Conservation (phyloP, 768 basidiomycete genomes). For the Lenzites betulinus region DNA sequence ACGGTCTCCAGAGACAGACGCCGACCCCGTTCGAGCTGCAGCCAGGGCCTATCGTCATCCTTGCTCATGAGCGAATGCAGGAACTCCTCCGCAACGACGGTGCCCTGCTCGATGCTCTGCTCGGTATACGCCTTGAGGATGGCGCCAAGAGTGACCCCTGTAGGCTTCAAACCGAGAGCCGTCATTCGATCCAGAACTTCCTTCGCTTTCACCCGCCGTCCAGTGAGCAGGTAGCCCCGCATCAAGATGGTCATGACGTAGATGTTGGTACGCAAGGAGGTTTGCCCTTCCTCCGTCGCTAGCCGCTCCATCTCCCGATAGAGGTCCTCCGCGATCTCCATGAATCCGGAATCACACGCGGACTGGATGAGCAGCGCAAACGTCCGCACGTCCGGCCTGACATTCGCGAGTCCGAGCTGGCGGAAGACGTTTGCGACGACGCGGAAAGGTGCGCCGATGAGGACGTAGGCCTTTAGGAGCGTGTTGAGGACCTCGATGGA, state of each 20-base stretch:
- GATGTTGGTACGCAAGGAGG: constrained; percentile 48
- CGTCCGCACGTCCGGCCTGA: constrained; percentile 62
- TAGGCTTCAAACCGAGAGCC: constrained; percentile 62
- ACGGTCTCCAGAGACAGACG: constrained; percentile 52
- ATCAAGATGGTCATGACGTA: constrained; percentile 77
- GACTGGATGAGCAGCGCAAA: constrained; percentile 80
- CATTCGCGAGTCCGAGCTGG: constrained; percentile 47
- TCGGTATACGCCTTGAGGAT: constrained; percentile 66
- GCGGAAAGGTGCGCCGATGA: constrained; percentile 75
- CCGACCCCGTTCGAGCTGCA: constrained; percentile 40
- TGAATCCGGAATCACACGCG: constrained; percentile 70
- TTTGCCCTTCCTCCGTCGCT: constrained; percentile 36
- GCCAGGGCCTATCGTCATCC: constrained; percentile 37
- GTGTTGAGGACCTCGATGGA: constrained; percentile 72
- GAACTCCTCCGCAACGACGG: constrained; percentile 68
- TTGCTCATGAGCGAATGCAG: constrained; percentile 49
- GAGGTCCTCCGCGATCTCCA: constrained; percentile 66
- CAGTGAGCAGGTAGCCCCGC: constrained; percentile 63
- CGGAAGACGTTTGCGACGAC: constrained; percentile 64
- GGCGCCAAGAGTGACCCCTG: constrained; percentile 64
- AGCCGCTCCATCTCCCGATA: constrained; percentile 66
- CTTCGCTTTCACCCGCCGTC: constrained; percentile 57
- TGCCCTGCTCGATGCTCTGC: constrained; percentile 47
- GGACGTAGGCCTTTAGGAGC: constrained; percentile 81
- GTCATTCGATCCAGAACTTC: constrained; percentile 73